Evolutionary conservation across 495 filamentous ascomycete species (phyloP).

Genomic region (Bathelium albidoporum): DNA sequence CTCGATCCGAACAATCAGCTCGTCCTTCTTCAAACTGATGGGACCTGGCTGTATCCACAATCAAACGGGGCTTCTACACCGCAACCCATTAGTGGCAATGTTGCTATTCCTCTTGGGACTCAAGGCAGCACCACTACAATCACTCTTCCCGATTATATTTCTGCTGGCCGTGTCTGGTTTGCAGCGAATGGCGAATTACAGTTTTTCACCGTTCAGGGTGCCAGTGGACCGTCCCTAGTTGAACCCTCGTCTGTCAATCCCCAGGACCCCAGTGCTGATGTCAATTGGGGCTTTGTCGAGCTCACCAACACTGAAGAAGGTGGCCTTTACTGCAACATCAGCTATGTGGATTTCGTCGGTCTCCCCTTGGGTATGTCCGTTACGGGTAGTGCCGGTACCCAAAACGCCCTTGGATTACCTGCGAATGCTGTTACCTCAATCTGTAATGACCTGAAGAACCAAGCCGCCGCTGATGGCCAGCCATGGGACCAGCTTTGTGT

Average conservation of each 20-base stretch:
- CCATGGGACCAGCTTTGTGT: constrained; percentile 35
- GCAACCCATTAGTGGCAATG: constrained; percentile 21
- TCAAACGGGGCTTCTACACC: constrained; percentile 20
- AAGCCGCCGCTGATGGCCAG: constrained; percentile 27
- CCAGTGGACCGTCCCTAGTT: constrained; percentile 28
- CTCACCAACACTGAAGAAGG: constrained; percentile 31
- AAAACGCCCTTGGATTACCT: constrained; percentile 29
- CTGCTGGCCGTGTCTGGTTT: constrained; percentile 35
- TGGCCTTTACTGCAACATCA: constrained; percentile 37
- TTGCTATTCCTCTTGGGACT: constrained; percentile 25
- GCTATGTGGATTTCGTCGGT: constrained; percentile 41
- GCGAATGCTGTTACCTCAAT: constrained; percentile 26
- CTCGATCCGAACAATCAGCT: constrained; percentile 24
- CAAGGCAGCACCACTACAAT: constrained; percentile 31
- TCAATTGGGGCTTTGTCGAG: constrained; percentile 42
- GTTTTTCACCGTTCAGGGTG: constrained; percentile 31
- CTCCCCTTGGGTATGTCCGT: constrained; percentile 34
- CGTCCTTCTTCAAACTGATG: constrained; percentile 31
- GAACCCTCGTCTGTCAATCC: constrained; percentile 37
- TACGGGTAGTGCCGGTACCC: constrained; percentile 23
- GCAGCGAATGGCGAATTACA: constrained; percentile 32
- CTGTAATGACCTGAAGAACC: constrained; percentile 30
- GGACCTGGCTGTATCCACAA: constrained; percentile 31
- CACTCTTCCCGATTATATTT: constrained; percentile 32
- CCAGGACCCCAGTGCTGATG: constrained; percentile 30